Conservation (phyloP, 768 basidiomycete genomes). For the Mycena epipterygia region DNA sequence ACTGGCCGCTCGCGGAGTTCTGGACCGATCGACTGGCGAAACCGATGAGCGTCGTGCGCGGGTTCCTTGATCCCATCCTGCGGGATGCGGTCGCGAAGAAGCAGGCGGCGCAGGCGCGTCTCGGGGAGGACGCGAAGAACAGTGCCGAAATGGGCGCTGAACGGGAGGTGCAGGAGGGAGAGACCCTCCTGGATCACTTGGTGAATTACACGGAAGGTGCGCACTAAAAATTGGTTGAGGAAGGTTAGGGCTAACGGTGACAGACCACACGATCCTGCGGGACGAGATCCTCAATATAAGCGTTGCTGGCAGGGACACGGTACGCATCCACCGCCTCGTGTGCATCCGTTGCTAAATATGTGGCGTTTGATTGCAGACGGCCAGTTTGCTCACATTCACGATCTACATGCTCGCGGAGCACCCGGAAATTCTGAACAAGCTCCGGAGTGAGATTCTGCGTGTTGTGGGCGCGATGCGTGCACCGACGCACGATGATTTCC, state of each 20-base stretch:
- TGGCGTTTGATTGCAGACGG: slow-evolving; percentile 49
- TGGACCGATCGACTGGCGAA: slow-evolving; percentile 61
- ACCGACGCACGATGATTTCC: slow-evolving; percentile 69
- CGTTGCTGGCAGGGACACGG: slow-evolving; percentile 62
- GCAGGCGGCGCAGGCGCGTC: slow-evolving; percentile 35
- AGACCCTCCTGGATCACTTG: slow-evolving; percentile 65
- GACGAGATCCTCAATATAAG: slow-evolving; percentile 62
- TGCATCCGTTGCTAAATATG: not conserved
- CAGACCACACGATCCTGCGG: slow-evolving; percentile 56
- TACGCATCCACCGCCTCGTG: slow-evolving; percentile 19
- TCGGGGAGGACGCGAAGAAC: slow-evolving; percentile 17
- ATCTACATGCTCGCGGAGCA: slow-evolving; percentile 69
- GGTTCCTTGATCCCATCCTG: slow-evolving; percentile 68
- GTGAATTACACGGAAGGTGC: slow-evolving; percentile 68
- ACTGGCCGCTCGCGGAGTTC: slow-evolving; percentile 69
- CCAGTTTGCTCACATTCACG: slow-evolving; percentile 65
- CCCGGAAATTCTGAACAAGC: slow-evolving; percentile 58
- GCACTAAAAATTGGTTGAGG: slow-evolving; percentile 1
- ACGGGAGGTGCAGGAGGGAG: slow-evolving; percentile 55
- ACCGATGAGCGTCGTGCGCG: slow-evolving; percentile 62
- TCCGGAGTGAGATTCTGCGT: slow-evolving; percentile 65
- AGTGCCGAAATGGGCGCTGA: slow-evolving; percentile 46
- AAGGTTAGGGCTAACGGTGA: not conserved
- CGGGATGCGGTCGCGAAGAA: slow-evolving; percentile 59
- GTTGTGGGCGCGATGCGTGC: slow-evolving; percentile 57